Conservation (phyloP, 768 basidiomycete species). For the Collybiopsis confluens region DNA sequence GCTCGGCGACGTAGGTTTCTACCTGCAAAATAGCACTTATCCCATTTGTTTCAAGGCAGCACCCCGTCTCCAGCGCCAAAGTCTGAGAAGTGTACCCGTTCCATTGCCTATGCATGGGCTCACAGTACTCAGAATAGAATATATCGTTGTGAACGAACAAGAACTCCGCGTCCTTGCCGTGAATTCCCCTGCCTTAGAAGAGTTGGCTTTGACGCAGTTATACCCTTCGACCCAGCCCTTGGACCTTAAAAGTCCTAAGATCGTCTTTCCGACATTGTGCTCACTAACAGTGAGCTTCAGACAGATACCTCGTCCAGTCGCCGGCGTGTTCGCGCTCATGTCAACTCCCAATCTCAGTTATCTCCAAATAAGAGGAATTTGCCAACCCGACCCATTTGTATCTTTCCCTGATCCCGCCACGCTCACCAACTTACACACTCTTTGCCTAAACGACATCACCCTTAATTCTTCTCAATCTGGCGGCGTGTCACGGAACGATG, state of each 20-base stretch:
- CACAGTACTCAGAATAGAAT: not conserved
- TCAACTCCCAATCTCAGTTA: conserved; percentile 4
- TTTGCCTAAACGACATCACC: not conserved
- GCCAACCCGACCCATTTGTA: not conserved
- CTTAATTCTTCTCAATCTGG: not conserved
- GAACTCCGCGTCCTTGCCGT: not conserved
- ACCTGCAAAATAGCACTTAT: not conserved
- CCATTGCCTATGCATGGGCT: not conserved
- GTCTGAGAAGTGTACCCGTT: not conserved
- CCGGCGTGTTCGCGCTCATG: not conserved
- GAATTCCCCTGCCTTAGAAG: not conserved
- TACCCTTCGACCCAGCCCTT: not conserved
- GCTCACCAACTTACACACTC: conserved; percentile 6
- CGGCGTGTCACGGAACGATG: not conserved
- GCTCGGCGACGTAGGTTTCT: not conserved
- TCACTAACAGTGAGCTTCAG: conserved; percentile 5
- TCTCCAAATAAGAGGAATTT: not conserved
- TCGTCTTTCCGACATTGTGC: not conserved
- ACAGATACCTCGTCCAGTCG: not conserved
- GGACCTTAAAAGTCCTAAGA: not conserved
- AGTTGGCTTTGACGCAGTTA: not conserved
- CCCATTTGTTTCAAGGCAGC: not conserved
- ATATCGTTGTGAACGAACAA: not conserved
- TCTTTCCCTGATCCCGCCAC: not conserved
- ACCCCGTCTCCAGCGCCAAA: not conserved